Evolutionary conservation across 148 eudicot species (phyloP), one percentile per base, ranked within the genome.

Genomic region (Chenopodium berlandieri): DNA sequence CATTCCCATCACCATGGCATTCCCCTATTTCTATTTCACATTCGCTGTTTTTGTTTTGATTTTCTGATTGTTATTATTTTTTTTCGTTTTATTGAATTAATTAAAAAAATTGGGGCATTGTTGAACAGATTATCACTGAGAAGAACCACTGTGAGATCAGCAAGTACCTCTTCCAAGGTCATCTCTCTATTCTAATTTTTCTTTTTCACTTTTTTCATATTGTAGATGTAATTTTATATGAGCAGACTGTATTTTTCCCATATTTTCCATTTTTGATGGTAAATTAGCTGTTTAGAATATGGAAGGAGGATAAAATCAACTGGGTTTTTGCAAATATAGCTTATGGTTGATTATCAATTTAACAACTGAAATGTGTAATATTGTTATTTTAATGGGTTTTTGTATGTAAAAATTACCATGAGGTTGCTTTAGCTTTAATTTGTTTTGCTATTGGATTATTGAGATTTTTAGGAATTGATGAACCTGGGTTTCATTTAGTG

Each of bases 81-180:
- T 52, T 54, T 54, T 54, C 14, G 1, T 14, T 54, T 3, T 12
- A 0, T 54, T 3, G 14, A 54, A 54, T 13, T 54, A 11, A 1
- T 16, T 54, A 54, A 54, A 3, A 54, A 54, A 1, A 14, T 12
- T 54, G 60, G 60, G 60, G 14, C 12, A 54, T 54, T 54, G 16
- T 54, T 54, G 60, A 54, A 13, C 88, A 94, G 97, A 92, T 94
- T 84, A 92, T 94, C 32, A 16, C 94, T 2, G 95, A 94, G 87
- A 92, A 94, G 92, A 94, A 92, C 74, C 86, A 95, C 77, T 87
- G 84, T 83, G 97, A 92, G 86, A 92, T 94, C 86, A 83, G 87
- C 89, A 94, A 94, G 75, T 94, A 94, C 90, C 89, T 94, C 85
- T 94, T 94, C 76, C 97, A 94, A 90, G 97, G 95, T 91, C 9